Evolutionary conservation across 78 protist species (phyloP).

Genomic region (Cyanophora paradoxa): DNA sequence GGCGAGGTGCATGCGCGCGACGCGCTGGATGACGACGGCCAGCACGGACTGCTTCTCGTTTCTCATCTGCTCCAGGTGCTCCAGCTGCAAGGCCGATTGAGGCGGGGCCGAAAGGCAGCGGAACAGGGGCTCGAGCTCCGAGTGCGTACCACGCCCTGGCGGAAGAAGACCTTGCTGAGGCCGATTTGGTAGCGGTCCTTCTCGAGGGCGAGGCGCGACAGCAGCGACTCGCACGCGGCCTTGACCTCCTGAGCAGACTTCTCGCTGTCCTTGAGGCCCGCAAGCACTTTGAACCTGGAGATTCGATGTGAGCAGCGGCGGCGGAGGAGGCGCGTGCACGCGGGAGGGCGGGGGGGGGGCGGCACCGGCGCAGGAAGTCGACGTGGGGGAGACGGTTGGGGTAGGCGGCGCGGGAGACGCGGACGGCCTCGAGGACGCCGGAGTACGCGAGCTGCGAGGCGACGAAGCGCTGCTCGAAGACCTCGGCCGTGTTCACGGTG

Average conservation of each 20-base stretch:
- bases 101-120: background rate
- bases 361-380: constrained; percentile 58
- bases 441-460: constrained; percentile 81
- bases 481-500: constrained; percentile 52
- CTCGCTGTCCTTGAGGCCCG: background rate
- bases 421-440: constrained; percentile 90
- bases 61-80: background rate
- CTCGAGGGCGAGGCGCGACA: background rate
- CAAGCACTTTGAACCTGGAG: background rate
- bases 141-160: background rate
- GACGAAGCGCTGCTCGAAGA: constrained; percentile 41
- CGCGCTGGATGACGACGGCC: background rate
- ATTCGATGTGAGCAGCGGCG: too few relatives aligned
- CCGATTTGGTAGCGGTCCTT: background rate
- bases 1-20: background rate
- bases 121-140: background rate
- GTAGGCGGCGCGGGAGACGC: constrained; percentile 78
- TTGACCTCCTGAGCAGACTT: too few relatives aligned
- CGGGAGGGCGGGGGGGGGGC: too few relatives aligned
- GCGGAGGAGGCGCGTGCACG: background rate
- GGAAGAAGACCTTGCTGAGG: constrained; percentile 24
- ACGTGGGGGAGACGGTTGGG: constrained; percentile 62
- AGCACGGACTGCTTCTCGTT: background rate
- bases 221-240: background rate
- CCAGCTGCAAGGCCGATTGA: background rate